Percentiles rank a stretch among this genome's conserved stretches.
These are phyloP conservation scores for Alternaria arbusti DNA, from an alignment of 2,329 filamentous ascomycete genomes.

Conservation along the genomic window DNA sequence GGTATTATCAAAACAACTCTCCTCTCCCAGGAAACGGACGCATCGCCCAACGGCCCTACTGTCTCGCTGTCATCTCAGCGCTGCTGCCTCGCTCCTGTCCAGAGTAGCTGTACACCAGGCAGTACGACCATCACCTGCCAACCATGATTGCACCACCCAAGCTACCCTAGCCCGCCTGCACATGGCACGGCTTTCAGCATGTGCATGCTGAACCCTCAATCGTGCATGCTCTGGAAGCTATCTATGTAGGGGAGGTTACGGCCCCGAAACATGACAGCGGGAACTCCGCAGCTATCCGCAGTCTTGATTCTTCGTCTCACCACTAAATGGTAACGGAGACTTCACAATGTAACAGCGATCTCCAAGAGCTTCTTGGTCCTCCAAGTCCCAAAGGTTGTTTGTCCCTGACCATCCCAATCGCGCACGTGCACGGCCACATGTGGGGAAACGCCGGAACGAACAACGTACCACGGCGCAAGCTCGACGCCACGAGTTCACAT, in stretches of 20 bases:
- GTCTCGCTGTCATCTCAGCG: neutral
- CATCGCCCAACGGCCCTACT: conserved; percentile 11
- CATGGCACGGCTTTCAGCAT: conserved; percentile 10
- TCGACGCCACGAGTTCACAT: conserved; percentile 12
- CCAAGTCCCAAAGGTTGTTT: neutral
- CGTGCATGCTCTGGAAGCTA: conserved; percentile 1
- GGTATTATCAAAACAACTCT: conserved; percentile 24
- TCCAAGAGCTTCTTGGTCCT: neutral
- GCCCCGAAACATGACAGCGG: conserved; percentile 19
- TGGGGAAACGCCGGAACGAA: conserved; percentile 12
- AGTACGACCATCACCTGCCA: conserved; percentile 11
- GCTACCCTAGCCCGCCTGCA: neutral
- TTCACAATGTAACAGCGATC: neutral
- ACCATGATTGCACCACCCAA: neutral
- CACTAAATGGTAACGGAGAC: neutral
- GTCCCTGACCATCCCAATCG: conserved; percentile 13
- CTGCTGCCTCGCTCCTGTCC: conserved; percentile 8
- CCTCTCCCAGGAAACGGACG: conserved; percentile 23
- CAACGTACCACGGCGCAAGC: conserved; percentile 13
- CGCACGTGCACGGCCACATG: conserved; percentile 15
- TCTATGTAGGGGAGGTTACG: neutral
- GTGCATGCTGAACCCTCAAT: conserved; percentile 15
- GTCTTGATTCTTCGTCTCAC: neutral
- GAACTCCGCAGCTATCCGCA: neutral
- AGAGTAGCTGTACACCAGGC: conserved; percentile 1